Conservation (phyloP, 345 rosid genomes). For the Citrus trifoliata region DNA sequence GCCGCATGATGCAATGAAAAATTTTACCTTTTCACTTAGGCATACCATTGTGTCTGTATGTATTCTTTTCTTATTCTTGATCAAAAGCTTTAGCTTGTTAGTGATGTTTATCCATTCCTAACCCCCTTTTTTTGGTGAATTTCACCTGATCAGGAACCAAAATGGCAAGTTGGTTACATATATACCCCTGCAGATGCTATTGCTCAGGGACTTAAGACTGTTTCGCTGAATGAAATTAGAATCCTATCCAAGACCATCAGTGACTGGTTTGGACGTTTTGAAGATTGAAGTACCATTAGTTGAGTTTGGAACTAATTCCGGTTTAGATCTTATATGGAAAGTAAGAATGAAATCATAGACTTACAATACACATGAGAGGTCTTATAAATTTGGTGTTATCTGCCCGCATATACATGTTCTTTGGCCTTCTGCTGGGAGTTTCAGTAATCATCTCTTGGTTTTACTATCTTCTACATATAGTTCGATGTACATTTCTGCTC, state of each 20-base stretch:
- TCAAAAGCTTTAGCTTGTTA: not conserved
- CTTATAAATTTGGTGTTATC: not conserved
- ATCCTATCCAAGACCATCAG: conserved; percentile 63
- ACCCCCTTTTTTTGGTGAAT: not conserved
- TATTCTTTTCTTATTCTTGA: not conserved
- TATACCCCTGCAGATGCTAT: conserved; percentile 94
- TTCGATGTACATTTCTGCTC: not conserved
- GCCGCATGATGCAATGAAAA: not conserved
- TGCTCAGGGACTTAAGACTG: conserved; percentile 78
- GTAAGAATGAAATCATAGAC: conserved; percentile 1
- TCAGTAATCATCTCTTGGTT: not conserved
- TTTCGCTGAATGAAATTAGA: conserved; percentile 65
- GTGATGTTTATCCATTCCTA: conserved; percentile 1
- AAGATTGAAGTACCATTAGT: conserved; percentile 28
- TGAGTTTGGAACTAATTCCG: not conserved
- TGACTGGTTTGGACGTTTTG: conserved; percentile 69
- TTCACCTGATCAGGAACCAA: conserved; percentile 58
- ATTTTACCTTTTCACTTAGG: not conserved
- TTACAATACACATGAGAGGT: not conserved
- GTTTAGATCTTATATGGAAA: not conserved
- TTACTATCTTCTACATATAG: not conserved
- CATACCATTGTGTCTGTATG: not conserved
- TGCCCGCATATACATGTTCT: not conserved
- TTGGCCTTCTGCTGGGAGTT: not conserved
- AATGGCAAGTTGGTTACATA: conserved; percentile 71